Base-by-base conservation (phyloP, 2,329 filamentous ascomycete species). In the Boeremia lycopersici region DNA sequence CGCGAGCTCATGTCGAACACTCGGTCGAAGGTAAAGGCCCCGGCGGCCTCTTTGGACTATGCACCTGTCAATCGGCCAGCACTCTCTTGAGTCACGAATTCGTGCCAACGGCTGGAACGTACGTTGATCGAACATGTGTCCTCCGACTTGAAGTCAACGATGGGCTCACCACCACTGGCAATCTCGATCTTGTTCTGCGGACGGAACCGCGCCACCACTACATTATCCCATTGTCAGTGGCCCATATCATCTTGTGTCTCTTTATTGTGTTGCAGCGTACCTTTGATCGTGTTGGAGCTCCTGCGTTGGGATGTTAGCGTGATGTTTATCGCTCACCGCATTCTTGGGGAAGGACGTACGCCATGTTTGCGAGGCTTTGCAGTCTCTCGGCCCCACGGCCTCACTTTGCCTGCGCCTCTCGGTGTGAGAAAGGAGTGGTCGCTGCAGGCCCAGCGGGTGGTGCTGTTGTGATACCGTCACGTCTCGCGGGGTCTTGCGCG, bases 181-280 rank as follows among this genome's bases (percentile, higher is more conserved):
- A 96, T 83, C 82, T 99, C 95, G 77, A 95, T 79, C 80, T 91
- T 91, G 83, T 99, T 99, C 80, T 97, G 93, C 69, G 95, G 95
- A 74, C 95, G 87, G 80, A 99, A 99, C 72, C 95, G 91, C 82
- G 93, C 93, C 76, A 99, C 93, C 76, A 99, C 95, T 90, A 48
- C 50, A 67, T 52, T 41, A 49, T 53, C 26, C 45, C 55, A 58
- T 47, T 46, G 67, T 75, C 62, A 74, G 71, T 63, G 62, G 44
- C 26, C 31, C 40, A 35, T 34, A 36, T 50, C 15, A 3, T 48
- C 15, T 15, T 2, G 17, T 40, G 38, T 6, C 9, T 36, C 25
- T 11, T 15, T 6, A 28, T 11, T 15, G 45, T 38, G 23, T 51
- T 17, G 44, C 36, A 44, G 45, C 73, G 64, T 66, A 78, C 77